Base-by-base conservation (phyloP, 305 asterid genomes). In the Solanum hybrid region DNA sequence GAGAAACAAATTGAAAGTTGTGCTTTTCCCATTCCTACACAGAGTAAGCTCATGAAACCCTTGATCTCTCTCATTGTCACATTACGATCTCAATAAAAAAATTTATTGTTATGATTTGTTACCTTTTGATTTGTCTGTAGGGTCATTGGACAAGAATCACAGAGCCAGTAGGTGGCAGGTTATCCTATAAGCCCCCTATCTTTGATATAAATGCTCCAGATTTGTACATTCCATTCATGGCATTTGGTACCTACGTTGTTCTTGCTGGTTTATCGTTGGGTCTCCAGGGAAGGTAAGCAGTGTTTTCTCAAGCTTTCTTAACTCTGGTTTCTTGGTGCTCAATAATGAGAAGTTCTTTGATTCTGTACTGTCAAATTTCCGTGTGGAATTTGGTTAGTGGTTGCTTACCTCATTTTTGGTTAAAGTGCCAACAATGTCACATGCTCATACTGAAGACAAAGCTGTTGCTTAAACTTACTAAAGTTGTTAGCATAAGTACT, bases 151-250 rank as follows among this genome's bases (percentile, higher is more conserved):
- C 95, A 80, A 91, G 95, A 81, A 91, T 93, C 89, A 93, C 94
- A 20, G 95, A 93, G 87, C 94, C 95, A n/a, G 95, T 93, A 34
- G 95, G 95, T 51, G 95, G 95, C 57, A 92, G 95, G 90, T 92
- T 92, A 22, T 93, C 95, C 81, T 93, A 92, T 90, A 93, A 91
- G 92, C 94, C 95, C 42, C 95, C 95, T n/a, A 92, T 93, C 84
- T 93, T 92, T 90, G 95, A 93, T 71, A 93, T 93, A 74, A 93
- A 93, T 90, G 95, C 95, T 74, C 95, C 95, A 85, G 95, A 93
- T 87, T 91, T 93, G 92, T 93, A 93, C 89, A 93, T 93, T 71
- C 95, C 95, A 4, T 90, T 92, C 88, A 93, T 93, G 94, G 95
- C 93, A 61, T 93, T 93, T 87, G 95, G 94, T 40, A 93, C 95